phyloP scores from a whole-genome alignment of 2,329 filamentous ascomycete genomes.

The Thermomyces lanuginosus region DNA sequence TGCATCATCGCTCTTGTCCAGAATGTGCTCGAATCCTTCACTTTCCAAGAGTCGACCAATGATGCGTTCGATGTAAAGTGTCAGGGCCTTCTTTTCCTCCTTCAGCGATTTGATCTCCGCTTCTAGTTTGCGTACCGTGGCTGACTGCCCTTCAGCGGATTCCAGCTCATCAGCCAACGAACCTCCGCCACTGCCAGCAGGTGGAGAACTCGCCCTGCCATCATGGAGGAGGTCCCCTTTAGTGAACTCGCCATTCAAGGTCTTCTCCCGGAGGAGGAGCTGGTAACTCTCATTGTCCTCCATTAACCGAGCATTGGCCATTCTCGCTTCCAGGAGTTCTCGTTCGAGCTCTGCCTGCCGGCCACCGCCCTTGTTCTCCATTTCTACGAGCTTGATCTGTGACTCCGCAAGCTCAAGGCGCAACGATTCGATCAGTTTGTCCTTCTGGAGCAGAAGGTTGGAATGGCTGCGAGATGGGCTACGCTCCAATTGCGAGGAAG shows the following conservation, averaged over 20 bases:
- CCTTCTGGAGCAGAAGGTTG: conserved; percentile 82
- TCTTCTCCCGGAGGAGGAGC: conserved; percentile 83
- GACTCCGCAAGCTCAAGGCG: conserved; percentile 84
- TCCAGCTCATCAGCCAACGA: conserved; percentile 80
- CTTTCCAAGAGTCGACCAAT: conserved; percentile 88
- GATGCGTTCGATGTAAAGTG: conserved; percentile 97
- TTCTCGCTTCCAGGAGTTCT: conserved; percentile 74
- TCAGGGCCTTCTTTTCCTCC: conserved; percentile 93
- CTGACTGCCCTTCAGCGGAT: conserved; percentile 44
- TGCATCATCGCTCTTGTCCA: conserved; percentile 55
- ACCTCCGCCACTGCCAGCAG: conserved; percentile 32
- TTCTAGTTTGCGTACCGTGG: conserved; percentile 55
- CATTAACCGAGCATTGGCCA: conserved; percentile 91
- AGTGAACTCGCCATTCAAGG: conserved; percentile 80
- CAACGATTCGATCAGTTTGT: conserved; percentile 86
- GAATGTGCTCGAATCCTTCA: conserved; percentile 84
- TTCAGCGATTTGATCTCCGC: conserved; percentile 61
- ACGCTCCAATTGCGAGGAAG: conserved; percentile 65
- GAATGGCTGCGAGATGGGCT: conserved; percentile 83
- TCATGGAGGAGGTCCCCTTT: conserved; percentile 62
- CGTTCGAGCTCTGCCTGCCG: conserved; percentile 80
- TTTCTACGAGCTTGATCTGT: conserved; percentile 86
- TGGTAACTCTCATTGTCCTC: conserved; percentile 99
- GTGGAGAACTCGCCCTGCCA: too few species aligned
- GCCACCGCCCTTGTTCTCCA: conserved; percentile 82